Evolutionary conservation across 441 rosid species (phyloP).

Genomic region (Gossypium laxum): DNA sequence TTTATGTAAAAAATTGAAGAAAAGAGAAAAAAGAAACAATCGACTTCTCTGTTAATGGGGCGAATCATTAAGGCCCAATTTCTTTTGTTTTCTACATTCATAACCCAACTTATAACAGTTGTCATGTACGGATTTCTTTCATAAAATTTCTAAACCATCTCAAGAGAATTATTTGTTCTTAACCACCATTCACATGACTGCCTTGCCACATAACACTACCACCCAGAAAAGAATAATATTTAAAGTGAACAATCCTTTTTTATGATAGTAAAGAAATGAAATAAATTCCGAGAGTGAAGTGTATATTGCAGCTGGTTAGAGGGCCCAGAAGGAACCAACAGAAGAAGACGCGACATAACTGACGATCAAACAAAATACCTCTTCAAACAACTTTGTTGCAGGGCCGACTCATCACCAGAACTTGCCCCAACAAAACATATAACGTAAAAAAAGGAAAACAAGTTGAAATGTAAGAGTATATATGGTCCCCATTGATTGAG

Average conservation of each 20-base stretch:
- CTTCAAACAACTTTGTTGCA: not conserved
- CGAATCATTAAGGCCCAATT: not conserved
- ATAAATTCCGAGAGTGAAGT: not conserved
- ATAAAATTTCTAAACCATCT: not conserved
- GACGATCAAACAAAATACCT: not conserved
- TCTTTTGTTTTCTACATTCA: not conserved
- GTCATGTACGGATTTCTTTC: no score
- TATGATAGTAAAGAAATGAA: not conserved
- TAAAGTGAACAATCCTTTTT: not conserved
- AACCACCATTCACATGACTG: not conserved
- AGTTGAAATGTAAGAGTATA: not conserved
- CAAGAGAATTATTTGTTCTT: not conserved
- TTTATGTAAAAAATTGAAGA: no score
- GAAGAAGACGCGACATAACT: not conserved
- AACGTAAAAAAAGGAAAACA: not conserved
- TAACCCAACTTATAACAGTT: not conserved
- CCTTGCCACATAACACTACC: not conserved
- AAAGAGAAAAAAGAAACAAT: not conserved
- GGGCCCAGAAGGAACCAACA: not conserved
- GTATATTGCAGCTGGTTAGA: not conserved
- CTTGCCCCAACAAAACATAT: not conserved
- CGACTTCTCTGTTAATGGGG: not conserved
- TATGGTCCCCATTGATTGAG: not conserved
- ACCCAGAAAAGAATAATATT: no score
- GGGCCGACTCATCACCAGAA: not conserved